Conservation (phyloP, 768 basidiomycete genomes). For the Tulasnella sp. region DNA sequence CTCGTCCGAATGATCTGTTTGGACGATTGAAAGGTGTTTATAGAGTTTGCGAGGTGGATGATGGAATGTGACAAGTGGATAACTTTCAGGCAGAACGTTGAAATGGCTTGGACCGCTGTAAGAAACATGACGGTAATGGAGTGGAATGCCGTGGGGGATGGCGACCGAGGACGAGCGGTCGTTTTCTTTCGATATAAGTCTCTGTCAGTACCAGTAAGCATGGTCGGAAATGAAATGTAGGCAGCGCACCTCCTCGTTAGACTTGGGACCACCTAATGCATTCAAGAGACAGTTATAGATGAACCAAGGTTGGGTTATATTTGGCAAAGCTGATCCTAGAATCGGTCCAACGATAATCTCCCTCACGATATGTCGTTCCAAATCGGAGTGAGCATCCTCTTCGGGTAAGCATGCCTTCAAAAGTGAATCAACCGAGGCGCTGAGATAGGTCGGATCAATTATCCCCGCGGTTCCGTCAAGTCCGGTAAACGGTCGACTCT, state of each 20-base stretch:
- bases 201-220: not conserved
- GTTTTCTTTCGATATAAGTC: conserved; percentile 21
- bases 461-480: conserved; percentile 41
- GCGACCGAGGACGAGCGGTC: conserved; percentile 24
- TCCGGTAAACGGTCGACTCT: not conserved
- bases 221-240: conserved; percentile 16
- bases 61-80: conserved; percentile 50
- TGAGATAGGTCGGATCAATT: conserved; percentile 58
- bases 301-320: conserved; percentile 82
- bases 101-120: conserved; percentile 59
- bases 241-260: not conserved
- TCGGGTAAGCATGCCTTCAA: conserved; percentile 59
- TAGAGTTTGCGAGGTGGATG: conserved; percentile 49
- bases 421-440: conserved; percentile 65
- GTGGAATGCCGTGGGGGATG: conserved; percentile 34
- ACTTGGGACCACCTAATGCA: conserved; percentile 38
- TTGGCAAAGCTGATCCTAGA: conserved; percentile 41
- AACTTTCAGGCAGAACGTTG: conserved; percentile 45
- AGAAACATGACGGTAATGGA: conserved; percentile 55
- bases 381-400: conserved; percentile 64
- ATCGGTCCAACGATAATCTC: conserved; percentile 75
- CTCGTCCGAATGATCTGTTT: conserved; percentile 21
- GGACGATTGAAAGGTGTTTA: conserved; percentile 30
- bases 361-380: conserved; percentile 70
- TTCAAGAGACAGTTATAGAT: conserved; percentile 55